A percentile compares a stretch with the other conserved stretches of the same genome.
phyloP scores from a whole-genome alignment of 148 eudicot species.

The Rhododendron vialii region DNA sequence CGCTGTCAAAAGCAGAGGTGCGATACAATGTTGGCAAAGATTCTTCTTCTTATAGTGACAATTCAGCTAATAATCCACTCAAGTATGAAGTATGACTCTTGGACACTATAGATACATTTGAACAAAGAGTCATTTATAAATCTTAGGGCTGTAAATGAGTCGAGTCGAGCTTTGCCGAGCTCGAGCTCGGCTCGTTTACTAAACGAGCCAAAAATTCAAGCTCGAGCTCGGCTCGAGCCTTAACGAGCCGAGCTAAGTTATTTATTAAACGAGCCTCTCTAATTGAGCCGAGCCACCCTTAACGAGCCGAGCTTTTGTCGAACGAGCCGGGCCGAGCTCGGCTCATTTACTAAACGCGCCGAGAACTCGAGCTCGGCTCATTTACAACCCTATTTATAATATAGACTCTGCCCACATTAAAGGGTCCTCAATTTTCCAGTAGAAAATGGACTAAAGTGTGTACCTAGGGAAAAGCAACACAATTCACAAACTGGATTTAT shows the following conservation, averaged over 20 bases:
- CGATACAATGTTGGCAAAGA: neutral
- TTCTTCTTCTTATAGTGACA: neutral
- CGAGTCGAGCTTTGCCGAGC: too few species aligned
- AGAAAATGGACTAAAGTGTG: neutral
- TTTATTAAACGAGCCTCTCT: too few species aligned
- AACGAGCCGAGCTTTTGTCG: too few species aligned
- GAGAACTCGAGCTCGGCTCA: too few species aligned
- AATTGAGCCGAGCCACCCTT: too few species aligned
- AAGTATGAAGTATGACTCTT: neutral
- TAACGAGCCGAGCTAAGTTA: too few species aligned
- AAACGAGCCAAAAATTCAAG: too few species aligned
- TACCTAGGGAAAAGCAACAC: neutral
- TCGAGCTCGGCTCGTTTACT: too few species aligned
- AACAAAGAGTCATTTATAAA: neutral
- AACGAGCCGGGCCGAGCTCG: too few species aligned
- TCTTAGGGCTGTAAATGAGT: too few species aligned
- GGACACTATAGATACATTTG: neutral
- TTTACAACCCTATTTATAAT: neutral
- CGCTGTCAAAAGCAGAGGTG: neutral
- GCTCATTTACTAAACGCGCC: too few species aligned
- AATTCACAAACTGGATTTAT: neutral
- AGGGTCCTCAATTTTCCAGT: neutral
- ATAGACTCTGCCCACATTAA: neutral
- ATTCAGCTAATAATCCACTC: neutral
- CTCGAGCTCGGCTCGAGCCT: too few species aligned